Percentiles rank a stretch among this genome's conserved stretches.
These are phyloP conservation scores for Cadophora sp. DNA, from an alignment of 2,329 filamentous ascomycete species.

Conservation along the genomic window DNA sequence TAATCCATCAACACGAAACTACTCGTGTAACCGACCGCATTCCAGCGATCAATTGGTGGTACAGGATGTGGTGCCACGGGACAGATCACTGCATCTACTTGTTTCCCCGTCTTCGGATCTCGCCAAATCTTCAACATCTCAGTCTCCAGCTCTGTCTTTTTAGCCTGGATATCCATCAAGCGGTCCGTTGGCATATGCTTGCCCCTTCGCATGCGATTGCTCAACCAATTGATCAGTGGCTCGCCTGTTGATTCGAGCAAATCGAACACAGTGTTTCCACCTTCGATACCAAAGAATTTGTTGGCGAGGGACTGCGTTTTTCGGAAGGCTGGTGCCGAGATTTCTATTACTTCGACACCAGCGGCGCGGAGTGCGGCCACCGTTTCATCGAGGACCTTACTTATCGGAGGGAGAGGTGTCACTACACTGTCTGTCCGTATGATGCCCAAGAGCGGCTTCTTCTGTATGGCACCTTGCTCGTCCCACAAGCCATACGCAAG, in stretches of 20 bases:
- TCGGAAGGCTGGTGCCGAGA: constrained; percentile 60
- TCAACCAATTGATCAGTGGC: constrained; percentile 66
- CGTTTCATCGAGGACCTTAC: constrained; percentile 53
- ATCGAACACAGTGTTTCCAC: constrained; percentile 60
- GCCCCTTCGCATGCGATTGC: constrained; percentile 55
- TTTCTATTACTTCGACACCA: constrained; percentile 63
- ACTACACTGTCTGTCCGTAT: constrained; percentile 57
- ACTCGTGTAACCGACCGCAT: constrained; percentile 66
- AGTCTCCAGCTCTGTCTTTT: constrained; percentile 58
- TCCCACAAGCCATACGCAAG: constrained; percentile 52
- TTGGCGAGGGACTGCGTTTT: constrained; percentile 63
- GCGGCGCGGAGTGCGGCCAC: constrained; percentile 47
- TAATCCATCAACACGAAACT: constrained; percentile 68
- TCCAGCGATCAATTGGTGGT: constrained; percentile 66
- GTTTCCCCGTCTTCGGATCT: constrained; percentile 47
- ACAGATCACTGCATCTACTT: constrained; percentile 66
- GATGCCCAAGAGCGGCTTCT: constrained; percentile 52
- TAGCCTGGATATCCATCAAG: constrained; percentile 58
- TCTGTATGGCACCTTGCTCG: constrained; percentile 36
- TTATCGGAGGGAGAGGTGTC: constrained; percentile 58
- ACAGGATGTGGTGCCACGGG: constrained; percentile 70
- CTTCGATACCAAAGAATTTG: constrained; percentile 64
- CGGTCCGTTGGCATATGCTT: constrained; percentile 54
- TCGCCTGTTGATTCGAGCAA: constrained; percentile 61
- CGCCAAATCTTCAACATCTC: constrained; percentile 65